These are phyloP conservation scores for Ulota crispa DNA, from an alignment of 225 moss, liverwort and hornwort genomes.

Conservation along the genomic window DNA sequence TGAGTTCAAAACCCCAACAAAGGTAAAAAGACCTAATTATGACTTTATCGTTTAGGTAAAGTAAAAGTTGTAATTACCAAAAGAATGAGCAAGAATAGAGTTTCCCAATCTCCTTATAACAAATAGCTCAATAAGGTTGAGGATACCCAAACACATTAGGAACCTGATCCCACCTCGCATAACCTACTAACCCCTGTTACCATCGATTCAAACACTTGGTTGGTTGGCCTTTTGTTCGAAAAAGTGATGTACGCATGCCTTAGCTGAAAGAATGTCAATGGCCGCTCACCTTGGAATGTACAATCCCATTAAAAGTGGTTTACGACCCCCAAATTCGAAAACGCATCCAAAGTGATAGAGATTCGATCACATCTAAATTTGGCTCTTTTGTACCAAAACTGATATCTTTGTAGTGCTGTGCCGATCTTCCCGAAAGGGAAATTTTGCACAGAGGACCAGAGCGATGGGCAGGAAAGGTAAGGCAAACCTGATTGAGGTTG, in stretches of 20 bases:
- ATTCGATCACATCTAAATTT: background rate
- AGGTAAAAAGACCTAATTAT: too few species aligned
- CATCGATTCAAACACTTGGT: background rate
- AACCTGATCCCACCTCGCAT: background rate
- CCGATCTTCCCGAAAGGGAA: background rate
- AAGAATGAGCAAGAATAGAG: background rate
- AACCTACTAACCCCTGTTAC: background rate
- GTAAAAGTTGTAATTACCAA: too few species aligned
- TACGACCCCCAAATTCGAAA: background rate
- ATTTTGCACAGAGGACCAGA: background rate
- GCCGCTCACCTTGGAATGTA: background rate
- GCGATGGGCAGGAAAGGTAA: background rate
- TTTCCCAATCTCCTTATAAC: background rate
- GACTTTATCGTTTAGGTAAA: too few species aligned
- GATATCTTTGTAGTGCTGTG: background rate
- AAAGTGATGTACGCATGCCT: background rate
- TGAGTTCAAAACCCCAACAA: background rate
- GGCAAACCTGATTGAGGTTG: constrained; percentile 42
- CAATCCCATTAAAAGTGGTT: background rate
- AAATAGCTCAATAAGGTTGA: background rate
- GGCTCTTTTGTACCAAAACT: background rate
- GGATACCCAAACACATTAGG: background rate
- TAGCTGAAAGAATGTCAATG: background rate
- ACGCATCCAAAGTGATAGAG: background rate
- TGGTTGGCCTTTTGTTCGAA: background rate